These are phyloP conservation scores for Torulaspora indica DNA, from an alignment of 805 yeast species.

Conservation along the genomic window DNA sequence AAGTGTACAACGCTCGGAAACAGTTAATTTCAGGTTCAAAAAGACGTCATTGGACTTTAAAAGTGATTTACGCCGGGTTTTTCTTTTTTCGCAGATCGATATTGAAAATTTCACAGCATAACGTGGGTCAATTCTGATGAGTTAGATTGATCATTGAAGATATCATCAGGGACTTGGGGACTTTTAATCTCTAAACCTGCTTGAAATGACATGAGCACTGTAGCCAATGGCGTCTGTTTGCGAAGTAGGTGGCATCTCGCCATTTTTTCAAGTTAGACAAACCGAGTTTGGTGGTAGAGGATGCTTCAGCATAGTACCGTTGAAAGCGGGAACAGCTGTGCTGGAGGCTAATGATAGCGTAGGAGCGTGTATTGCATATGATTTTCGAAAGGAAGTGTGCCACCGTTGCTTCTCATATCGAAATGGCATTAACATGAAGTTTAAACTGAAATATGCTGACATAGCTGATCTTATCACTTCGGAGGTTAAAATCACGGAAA, in stretches of 20 bases:
- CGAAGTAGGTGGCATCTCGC: conserved; percentile 4
- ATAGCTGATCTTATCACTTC: conserved; percentile 5
- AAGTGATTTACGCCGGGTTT: neutral
- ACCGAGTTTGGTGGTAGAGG: conserved; percentile 41
- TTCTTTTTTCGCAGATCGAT: neutral
- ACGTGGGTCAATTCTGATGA: neutral
- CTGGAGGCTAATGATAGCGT: conserved; percentile 41
- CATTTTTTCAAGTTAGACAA: conserved; percentile 14
- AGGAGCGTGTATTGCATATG: conserved; percentile 46
- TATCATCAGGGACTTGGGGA: neutral
- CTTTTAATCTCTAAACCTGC: too few species aligned
- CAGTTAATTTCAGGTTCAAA: neutral
- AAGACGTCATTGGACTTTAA: neutral
- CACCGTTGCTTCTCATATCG: conserved; percentile 48
- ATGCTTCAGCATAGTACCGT: conserved; percentile 45
- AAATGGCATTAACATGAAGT: conserved; percentile 45
- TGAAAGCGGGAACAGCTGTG: conserved; percentile 42
- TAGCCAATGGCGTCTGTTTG: neutral
- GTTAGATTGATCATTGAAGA: neutral
- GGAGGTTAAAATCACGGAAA: conserved; percentile 12
- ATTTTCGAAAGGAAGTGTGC: conserved; percentile 62
- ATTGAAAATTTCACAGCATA: conserved; percentile 1
- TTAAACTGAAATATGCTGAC: conserved; percentile 29
- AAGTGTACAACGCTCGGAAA: too few species aligned
- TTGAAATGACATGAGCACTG: neutral